A percentile compares a stretch with the other conserved stretches of the same genome.
These are phyloP conservation scores for Skeletonema costatum DNA, from an alignment of 108 stramenopile genomes.

Conservation along the genomic window DNA sequence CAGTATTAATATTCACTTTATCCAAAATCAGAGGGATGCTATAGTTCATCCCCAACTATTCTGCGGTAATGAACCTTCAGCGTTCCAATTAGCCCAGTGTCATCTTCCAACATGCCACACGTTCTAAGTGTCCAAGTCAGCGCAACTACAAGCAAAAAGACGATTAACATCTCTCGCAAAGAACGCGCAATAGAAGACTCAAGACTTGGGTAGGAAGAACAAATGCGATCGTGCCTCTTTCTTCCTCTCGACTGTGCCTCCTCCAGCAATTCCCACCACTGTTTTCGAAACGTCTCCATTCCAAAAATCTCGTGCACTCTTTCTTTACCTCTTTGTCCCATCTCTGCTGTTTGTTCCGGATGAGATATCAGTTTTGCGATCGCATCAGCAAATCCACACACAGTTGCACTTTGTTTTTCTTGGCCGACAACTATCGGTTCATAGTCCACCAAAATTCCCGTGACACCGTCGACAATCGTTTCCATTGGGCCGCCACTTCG, in stretches of 20 bases:
- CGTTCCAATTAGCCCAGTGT: background rate
- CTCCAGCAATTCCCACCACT: conserved; percentile 63
- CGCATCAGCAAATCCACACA: conserved; percentile 73
- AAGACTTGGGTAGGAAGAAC: conserved; percentile 29
- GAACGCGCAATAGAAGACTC: conserved; percentile 12
- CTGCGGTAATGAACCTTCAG: background rate
- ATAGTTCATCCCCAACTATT: background rate
- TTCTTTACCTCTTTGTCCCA: conserved; percentile 70
- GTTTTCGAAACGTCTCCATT: conserved; percentile 59
- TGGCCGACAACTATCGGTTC: conserved; percentile 6
- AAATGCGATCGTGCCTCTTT: conserved; percentile 11
- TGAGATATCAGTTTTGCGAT: conserved; percentile 51
- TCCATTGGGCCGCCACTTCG: conserved; percentile 93
- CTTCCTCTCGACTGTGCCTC: conserved; percentile 47
- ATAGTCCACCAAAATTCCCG: conserved; percentile 85
- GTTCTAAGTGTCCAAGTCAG: conserved; percentile 21
- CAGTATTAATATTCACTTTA: background rate
- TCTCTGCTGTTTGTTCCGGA: conserved; percentile 43
- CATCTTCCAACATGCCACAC: conserved; percentile 9
- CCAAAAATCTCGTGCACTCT: conserved; percentile 72
- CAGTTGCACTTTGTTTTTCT: conserved; percentile 33
- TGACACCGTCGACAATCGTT: conserved; percentile 83
- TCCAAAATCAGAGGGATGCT: background rate
- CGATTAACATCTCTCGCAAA: conserved; percentile 24
- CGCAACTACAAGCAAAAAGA: conserved; percentile 21